phyloP scores from a whole-genome alignment of 257 asterid species.

The Agastache rugosa region DNA sequence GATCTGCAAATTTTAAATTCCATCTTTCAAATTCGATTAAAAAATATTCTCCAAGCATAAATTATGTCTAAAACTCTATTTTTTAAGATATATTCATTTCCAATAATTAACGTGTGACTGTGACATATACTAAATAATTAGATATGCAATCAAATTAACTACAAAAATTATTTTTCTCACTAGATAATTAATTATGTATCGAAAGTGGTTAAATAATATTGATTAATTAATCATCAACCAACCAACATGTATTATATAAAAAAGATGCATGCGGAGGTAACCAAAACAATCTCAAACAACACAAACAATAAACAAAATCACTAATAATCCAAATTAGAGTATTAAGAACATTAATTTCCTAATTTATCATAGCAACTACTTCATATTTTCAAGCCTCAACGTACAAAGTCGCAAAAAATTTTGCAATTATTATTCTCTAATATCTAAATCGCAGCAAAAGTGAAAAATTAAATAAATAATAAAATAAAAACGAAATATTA shows the following conservation, averaged over 20 bases:
- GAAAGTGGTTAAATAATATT: no score
- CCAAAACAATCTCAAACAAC: neutral
- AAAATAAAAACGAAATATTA: neutral
- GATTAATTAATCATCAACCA: neutral
- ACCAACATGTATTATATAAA: neutral
- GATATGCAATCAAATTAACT: neutral
- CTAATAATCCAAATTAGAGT: neutral
- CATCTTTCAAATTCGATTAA: neutral
- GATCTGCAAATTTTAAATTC: neutral
- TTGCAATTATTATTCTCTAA: no score
- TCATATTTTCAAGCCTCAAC: neutral
- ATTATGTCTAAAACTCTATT: neutral
- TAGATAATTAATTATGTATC: neutral
- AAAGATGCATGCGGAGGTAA: neutral
- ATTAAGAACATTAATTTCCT: constrained; percentile 1
- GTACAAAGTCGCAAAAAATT: neutral
- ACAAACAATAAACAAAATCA: neutral
- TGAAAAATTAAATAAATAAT: neutral
- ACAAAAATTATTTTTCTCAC: neutral
- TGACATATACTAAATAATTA: neutral
- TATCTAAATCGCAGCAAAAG: neutral
- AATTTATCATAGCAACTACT: neutral
- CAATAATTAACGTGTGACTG: neutral
- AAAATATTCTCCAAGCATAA: neutral
- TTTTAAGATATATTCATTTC: neutral